phyloP scores from a whole-genome alignment of 768 basidiomycete species.

The Suillus americanus region DNA sequence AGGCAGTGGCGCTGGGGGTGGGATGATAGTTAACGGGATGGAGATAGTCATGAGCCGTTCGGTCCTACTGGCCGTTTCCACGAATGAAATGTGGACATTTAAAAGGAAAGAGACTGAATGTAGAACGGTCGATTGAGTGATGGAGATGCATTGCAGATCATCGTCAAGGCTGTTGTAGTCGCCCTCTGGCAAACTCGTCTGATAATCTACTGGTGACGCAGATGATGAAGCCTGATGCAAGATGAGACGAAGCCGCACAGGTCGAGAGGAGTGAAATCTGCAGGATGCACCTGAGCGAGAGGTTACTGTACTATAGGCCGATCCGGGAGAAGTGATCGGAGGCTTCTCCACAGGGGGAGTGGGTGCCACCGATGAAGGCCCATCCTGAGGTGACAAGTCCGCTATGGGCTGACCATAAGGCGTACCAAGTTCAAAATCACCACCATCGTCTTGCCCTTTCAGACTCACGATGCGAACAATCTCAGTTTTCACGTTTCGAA shows the following conservation, averaged over 20 bases:
- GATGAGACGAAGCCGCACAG: constrained; percentile 77
- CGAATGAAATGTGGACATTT: constrained; percentile 73
- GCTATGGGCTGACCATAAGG: not conserved
- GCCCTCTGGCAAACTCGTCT: constrained; percentile 41
- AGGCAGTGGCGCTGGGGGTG: constrained; percentile 76
- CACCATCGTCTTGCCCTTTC: constrained; percentile 43
- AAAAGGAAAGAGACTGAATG: constrained; percentile 82
- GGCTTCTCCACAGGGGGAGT: constrained; percentile 27
- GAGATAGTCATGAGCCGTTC: constrained; percentile 64
- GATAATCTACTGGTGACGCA: constrained; percentile 48
- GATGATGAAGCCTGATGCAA: constrained; percentile 63
- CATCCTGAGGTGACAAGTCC: constrained; percentile 21
- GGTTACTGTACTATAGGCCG: constrained; percentile 48
- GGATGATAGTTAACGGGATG: constrained; percentile 71
- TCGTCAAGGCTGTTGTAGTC: constrained; percentile 50
- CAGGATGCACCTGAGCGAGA: constrained; percentile 90
- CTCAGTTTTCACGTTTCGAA: constrained; percentile 81
- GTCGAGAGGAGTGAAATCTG: constrained; percentile 76
- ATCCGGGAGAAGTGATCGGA: constrained; percentile 39
- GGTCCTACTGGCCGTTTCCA: constrained; percentile 64
- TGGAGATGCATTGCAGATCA: constrained; percentile 68
- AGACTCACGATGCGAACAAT: constrained; percentile 68
- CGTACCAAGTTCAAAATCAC: not conserved
- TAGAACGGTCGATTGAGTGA: constrained; percentile 79
- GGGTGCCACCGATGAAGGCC: constrained; percentile 30